phyloP scores from a whole-genome alignment of 2,329 filamentous ascomycete genomes.

The Aureobasidium sp. region DNA sequence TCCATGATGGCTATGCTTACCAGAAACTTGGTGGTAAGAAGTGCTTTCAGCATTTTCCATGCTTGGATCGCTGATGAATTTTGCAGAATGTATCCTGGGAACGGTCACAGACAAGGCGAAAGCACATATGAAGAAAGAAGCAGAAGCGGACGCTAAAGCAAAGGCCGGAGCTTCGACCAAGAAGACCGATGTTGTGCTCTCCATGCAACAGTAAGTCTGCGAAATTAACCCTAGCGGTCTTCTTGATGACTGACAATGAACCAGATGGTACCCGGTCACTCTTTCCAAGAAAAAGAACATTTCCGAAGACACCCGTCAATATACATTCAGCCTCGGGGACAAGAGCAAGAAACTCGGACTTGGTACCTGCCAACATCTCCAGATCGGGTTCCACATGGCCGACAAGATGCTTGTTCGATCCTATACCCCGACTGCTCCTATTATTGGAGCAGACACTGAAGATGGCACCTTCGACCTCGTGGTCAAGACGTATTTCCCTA shows the following conservation, averaged over 20 bases:
- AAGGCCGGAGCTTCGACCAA: conserved; percentile 22
- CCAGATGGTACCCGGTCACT: conserved; percentile 38
- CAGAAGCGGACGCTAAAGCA: conserved; percentile 33
- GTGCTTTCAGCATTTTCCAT: too few relatives aligned
- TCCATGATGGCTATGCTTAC: conserved; percentile 44
- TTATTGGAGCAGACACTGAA: conserved; percentile 23
- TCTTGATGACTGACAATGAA: conserved; percentile 25
- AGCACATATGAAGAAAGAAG: conserved; percentile 38
- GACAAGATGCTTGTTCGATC: conserved; percentile 43
- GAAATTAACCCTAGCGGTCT: rapidly evolving
- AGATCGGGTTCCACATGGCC: conserved; percentile 44
- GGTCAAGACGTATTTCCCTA: conserved; percentile 45
- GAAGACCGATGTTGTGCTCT: conserved; percentile 23
- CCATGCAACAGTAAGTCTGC: background rate
- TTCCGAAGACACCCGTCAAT: conserved; percentile 36
- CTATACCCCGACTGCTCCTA: conserved; percentile 43
- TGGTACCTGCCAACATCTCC: conserved; percentile 44
- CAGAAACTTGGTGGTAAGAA: conserved; percentile 36
- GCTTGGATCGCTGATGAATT: background rate
- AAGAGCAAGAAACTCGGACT: conserved; percentile 36
- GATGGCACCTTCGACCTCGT: conserved; percentile 39
- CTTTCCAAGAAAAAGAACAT: conserved; percentile 30
- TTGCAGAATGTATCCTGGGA: conserved; percentile 41
- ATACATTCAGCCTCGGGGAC: conserved; percentile 39
- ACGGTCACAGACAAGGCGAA: conserved; percentile 41